Base-by-base conservation (phyloP, 306 rosid species). In the Inga leiocalycina region DNA sequence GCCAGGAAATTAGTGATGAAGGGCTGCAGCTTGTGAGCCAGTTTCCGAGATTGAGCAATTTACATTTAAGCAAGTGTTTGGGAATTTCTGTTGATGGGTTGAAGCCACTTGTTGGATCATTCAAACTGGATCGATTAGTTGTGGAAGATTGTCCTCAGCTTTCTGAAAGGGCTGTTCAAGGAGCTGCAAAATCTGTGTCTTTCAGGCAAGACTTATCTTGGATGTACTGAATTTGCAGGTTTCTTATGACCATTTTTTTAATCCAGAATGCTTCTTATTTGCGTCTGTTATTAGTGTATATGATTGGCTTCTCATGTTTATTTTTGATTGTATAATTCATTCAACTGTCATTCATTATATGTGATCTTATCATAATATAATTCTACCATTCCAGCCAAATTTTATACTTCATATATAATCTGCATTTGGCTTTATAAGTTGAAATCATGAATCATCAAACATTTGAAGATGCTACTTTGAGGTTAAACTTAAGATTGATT, bases 41-140 rank as follows among this genome's bases (percentile, higher is more conserved):
- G 77, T 89, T 89, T 86, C 92, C 97, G 5, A 84, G 80, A 30
- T 64, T 95, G 81, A 56, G 83, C 34, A n/a, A 41, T 78, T 81
- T 95, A 83, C 82, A 89, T 27, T 66, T 93, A 71, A 80, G 84
- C 85, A 95, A 93, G 81, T 93, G 98, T 90, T 84, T 93, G 74
- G 98, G 98, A 34, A 82, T 95, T 76, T 89, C 98, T n/a, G 94
- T 93, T 71, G 97, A 92, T 22, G 98, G 98, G 66, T 86, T 95
- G 45, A 95, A 90, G 88, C 90, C 97, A 11, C 88, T 95, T 46
- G 89, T 93, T 37, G 95, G 91, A 64, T 89, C 97, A 8, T 84
- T 83, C 77, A 95, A 93, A 87, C 79, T 95, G 90, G 93, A 92
- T 72, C 71, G 73, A 37, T 72, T 95, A 88, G 90, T 83, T 8